Evolutionary conservation across 495 filamentous ascomycete genomes (phyloP).

Genomic region (Neurospora sp.): DNA sequence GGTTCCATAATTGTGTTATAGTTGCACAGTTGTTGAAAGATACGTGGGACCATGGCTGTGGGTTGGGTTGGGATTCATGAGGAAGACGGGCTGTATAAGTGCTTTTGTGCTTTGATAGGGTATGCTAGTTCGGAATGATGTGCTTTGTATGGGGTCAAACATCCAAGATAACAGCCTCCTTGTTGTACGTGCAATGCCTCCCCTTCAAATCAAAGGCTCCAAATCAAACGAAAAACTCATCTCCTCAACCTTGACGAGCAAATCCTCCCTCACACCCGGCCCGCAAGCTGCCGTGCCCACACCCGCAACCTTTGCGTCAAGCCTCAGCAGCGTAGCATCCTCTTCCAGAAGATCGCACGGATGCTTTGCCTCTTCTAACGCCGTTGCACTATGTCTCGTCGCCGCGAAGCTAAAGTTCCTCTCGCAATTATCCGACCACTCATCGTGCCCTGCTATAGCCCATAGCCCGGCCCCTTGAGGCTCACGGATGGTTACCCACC

Average conservation of each 20-base stretch:
- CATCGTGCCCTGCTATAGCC: constrained; percentile 1
- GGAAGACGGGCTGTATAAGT: background rate
- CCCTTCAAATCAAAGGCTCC: constrained; percentile 1
- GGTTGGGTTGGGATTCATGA: background rate
- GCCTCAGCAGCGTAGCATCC: constrained; percentile 41
- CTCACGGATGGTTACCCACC: constrained; percentile 36
- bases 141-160: background rate
- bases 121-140: background rate
- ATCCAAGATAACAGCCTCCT: background rate
- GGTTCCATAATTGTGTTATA: background rate
- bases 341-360: constrained; percentile 45
- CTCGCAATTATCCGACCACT: constrained; percentile 5
- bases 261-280: constrained; percentile 43
- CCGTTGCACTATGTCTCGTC: constrained; percentile 35
- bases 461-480: constrained; percentile 1
- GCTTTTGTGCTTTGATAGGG: background rate
- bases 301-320: constrained; percentile 47
- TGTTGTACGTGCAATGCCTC: background rate
- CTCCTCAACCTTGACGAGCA: constrained; percentile 18
- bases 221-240: constrained; percentile 16
- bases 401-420: constrained; percentile 43
- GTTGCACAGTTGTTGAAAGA: background rate
- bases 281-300: constrained; percentile 53
- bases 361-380: constrained; percentile 46
- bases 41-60: background rate